Conservation (phyloP, 768 basidiomycete genomes). For the Rhizopogon salebrosus region DNA sequence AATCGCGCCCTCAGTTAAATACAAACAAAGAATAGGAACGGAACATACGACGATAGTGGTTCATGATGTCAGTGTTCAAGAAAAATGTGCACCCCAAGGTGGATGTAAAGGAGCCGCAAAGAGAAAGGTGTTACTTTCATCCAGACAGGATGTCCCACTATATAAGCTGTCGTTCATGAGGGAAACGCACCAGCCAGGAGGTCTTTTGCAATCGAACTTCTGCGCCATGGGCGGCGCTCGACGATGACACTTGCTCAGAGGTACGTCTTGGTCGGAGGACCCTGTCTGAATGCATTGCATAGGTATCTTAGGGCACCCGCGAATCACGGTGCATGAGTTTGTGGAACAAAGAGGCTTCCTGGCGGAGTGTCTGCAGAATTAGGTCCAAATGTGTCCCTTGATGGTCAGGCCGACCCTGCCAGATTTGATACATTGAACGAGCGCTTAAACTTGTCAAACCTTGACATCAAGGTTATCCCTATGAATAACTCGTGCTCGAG, state of each 20-base stretch:
- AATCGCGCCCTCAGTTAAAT: neutral
- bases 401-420: neutral
- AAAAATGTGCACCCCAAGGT: neutral
- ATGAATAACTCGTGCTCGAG: neutral
- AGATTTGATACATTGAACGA: neutral
- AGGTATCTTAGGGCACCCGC: too few species aligned
- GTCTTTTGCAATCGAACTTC: neutral
- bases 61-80: neutral
- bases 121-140: too few species aligned
- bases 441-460: neutral
- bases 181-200: neutral
- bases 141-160: neutral
- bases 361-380: neutral
- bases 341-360: neutral
- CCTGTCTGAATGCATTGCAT: neutral
- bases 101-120: neutral
- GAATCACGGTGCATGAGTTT: neutral
- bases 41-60: neutral
- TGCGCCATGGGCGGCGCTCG: neutral
- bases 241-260: neutral
- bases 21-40: neutral
- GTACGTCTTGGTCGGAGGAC: too few species aligned
- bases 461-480: neutral
- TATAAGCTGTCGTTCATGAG: neutral
- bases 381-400: neutral